A percentile compares a stretch with the other conserved stretches of the same genome.
These are phyloP conservation scores for Coccomyxa subellipsoidea DNA, from an alignment of 163 green algal genomes.

Conservation along the genomic window DNA sequence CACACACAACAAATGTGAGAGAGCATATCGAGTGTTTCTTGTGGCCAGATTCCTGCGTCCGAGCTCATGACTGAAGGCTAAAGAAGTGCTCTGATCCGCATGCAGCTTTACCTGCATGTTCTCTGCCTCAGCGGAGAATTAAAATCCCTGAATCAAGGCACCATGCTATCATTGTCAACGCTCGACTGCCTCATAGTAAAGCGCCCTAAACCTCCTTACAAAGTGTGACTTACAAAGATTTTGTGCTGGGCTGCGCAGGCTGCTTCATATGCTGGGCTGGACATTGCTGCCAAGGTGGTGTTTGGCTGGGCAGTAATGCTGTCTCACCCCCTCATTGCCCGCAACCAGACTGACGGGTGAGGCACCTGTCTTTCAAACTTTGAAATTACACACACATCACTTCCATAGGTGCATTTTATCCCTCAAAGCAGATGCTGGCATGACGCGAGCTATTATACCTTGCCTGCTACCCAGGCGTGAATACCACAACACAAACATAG, in stretches of 20 bases:
- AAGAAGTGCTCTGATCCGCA: too few species aligned
- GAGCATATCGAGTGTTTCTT: too few species aligned
- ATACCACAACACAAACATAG: too few species aligned
- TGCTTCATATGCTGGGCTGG: conserved; percentile 10
- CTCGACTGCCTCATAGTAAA: too few species aligned
- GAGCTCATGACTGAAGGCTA: too few species aligned
- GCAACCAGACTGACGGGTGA: background rate
- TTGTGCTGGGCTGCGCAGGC: background rate
- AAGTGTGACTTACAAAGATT: background rate
- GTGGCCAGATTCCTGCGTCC: too few species aligned
- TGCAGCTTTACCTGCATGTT: too few species aligned
- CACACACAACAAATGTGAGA: too few species aligned
- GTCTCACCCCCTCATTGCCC: background rate
- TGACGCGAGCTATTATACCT: background rate
- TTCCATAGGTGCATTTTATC: background rate
- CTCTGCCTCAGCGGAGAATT: too few species aligned
- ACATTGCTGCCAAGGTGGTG: conserved; percentile 24
- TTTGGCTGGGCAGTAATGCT: conserved; percentile 19
- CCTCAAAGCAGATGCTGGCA: background rate
- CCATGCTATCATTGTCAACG: too few species aligned
- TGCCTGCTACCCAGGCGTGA: background rate
- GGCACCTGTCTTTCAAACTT: background rate
- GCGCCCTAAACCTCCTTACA: too few species aligned
- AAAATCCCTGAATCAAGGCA: too few species aligned
- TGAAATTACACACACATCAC: background rate